These are phyloP conservation scores for Leptographium galeiforme DNA, from an alignment of 2,329 filamentous ascomycete species.

Conservation along the genomic window DNA sequence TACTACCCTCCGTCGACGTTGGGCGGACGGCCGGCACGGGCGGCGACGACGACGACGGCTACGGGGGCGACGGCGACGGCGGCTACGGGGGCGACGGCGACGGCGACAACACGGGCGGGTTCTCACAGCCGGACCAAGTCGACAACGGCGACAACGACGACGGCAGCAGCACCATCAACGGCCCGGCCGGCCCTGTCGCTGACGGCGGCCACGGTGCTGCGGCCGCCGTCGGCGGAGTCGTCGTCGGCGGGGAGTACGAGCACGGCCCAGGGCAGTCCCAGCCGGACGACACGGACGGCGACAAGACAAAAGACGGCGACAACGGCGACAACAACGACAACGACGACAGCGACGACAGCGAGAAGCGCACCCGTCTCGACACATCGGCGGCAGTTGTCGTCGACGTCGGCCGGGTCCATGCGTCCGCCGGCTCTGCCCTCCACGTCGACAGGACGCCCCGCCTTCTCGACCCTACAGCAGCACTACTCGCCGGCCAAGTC, in stretches of 20 bases:
- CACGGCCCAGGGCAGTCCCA: no score
- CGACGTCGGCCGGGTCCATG: neutral
- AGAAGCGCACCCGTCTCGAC: neutral
- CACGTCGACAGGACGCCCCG: no score
- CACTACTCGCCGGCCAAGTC: conserved; percentile 54
- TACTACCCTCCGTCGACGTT: neutral
- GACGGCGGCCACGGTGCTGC: conserved; percentile 24
- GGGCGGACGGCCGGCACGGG: neutral
- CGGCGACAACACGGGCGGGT: conserved; percentile 1
- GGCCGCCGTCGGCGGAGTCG: conserved; percentile 19
- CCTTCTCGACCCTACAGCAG: conserved; percentile 53
- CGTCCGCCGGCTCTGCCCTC: no score
- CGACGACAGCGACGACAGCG: neutral
- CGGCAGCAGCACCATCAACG: neutral
- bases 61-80: neutral
- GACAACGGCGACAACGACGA: neutral
- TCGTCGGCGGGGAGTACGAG: neutral
- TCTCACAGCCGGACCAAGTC: conserved; percentile 27
- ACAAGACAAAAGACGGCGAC: neutral
- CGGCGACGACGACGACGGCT: neutral
- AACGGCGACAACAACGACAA: conserved; percentile 2
- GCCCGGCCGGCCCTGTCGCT: conserved; percentile 18
- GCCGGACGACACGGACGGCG: neutral
- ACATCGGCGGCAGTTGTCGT: neutral
- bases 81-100: neutral